Percentiles rank a stretch among this genome's conserved stretches.
Evolutionary conservation across 345 rosid genomes (phyloP).

Genomic region (Acer campestre): DNA sequence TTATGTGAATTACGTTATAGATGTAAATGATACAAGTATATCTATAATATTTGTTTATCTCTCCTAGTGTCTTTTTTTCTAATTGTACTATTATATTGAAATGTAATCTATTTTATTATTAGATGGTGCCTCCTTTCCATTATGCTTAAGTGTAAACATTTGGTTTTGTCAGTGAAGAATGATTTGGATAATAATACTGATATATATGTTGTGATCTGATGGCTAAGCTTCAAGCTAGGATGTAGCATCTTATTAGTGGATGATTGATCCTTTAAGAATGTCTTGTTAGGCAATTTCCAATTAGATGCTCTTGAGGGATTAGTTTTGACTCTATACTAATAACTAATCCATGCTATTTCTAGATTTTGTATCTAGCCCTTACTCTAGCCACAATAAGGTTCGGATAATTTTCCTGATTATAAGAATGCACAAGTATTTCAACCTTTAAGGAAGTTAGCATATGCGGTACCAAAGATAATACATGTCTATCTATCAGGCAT

Average conservation of each 20-base stretch:
- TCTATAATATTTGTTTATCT: background rate
- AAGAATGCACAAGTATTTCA: background rate
- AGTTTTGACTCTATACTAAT: background rate
- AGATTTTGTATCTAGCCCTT: background rate
- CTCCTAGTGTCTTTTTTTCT: background rate
- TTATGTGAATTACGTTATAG: background rate
- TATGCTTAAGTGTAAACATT: constrained; percentile 7
- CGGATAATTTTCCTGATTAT: background rate
- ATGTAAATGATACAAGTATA: background rate
- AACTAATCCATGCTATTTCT: background rate
- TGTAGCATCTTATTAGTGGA: background rate
- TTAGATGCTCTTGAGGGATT: background rate
- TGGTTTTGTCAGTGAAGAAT: background rate
- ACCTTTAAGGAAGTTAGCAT: background rate
- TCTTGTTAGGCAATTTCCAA: background rate
- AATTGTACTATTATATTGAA: background rate
- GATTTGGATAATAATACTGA: background rate
- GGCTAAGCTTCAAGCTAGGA: background rate
- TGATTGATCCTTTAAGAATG: background rate
- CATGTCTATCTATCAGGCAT: background rate
- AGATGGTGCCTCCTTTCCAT: background rate
- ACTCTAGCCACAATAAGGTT: background rate
- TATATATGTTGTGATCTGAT: background rate
- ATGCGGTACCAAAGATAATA: no score
- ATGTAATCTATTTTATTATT: background rate